Conservation (phyloP, 192 early-diverging fungal genomes). For the Phycomyces nitens region DNA sequence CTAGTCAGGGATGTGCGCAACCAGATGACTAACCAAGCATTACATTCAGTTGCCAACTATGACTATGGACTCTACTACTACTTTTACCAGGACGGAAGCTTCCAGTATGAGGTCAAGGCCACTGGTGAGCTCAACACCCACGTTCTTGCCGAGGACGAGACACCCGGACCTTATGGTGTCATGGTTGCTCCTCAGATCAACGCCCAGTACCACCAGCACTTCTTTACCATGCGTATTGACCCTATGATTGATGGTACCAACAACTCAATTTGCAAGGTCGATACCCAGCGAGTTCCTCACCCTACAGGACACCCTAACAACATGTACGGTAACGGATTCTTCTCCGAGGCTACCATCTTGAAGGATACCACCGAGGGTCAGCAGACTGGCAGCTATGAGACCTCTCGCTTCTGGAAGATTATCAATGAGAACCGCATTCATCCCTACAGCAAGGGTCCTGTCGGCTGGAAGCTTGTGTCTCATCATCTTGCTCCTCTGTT, state of each 20-base stretch:
- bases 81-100: slow-evolving; percentile 42
- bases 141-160: slow-evolving; percentile 40
- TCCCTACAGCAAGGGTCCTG: slow-evolving; percentile 30
- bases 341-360: slow-evolving; percentile 17
- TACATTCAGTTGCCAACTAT: slow-evolving; percentile 36
- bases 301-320: slow-evolving; percentile 36
- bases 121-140: slow-evolving; percentile 41
- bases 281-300: slow-evolving; percentile 17
- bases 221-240: slow-evolving; percentile 43
- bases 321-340: slow-evolving; percentile 32
- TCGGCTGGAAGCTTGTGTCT: slow-evolving; percentile 32
- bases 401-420: slow-evolving; percentile 38
- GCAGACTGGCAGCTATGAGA: slow-evolving; percentile 10
- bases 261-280: slow-evolving; percentile 30
- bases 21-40: not conserved
- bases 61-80: slow-evolving; percentile 42
- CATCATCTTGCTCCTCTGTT: slow-evolving; percentile 25
- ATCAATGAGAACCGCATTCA: slow-evolving; percentile 30
- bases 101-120: slow-evolving; percentile 42
- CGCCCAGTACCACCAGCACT: slow-evolving; percentile 40
- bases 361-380: slow-evolving; percentile 30
- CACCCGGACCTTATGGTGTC: slow-evolving; percentile 28
- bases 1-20: not conserved
- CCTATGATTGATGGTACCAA: slow-evolving; percentile 42
- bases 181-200: slow-evolving; percentile 41